A percentile compares a stretch with the other conserved stretches of the same genome.
These are phyloP conservation scores for Effrenium voratum DNA, from an alignment of 73 alveolate genomes.

Conservation along the genomic window DNA sequence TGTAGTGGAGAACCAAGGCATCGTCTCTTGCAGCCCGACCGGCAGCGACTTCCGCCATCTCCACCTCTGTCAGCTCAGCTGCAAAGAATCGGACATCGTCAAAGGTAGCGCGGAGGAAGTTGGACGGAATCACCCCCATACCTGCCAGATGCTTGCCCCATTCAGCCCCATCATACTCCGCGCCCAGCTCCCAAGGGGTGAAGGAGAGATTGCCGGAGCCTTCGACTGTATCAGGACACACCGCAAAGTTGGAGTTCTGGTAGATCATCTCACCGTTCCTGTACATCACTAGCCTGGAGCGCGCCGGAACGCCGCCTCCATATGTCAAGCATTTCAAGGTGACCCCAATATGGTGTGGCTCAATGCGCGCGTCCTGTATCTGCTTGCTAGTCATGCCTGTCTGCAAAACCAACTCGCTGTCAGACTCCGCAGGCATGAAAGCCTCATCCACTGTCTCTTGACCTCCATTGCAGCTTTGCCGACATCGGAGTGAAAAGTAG, in stretches of 20 bases:
- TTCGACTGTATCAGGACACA: neutral
- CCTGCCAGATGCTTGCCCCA: neutral
- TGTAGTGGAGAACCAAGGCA: neutral
- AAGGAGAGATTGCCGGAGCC: neutral
- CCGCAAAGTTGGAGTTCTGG: neutral
- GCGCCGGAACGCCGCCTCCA: neutral
- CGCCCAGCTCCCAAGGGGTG: neutral
- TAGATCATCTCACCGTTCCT: neutral
- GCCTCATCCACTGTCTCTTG: neutral
- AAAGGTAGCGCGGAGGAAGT: neutral
- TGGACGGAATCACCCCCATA: neutral
- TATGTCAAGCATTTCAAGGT: neutral
- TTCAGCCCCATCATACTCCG: neutral
- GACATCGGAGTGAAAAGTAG: neutral
- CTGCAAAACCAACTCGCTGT: neutral
- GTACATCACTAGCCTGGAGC: neutral
- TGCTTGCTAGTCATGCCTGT: constrained; percentile 15
- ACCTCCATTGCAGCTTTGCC: neutral
- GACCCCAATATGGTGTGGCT: neutral
- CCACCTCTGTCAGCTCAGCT: neutral
- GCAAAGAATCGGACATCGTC: neutral
- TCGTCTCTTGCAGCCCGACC: neutral
- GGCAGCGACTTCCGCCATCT: neutral
- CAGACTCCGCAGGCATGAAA: neutral
- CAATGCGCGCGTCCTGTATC: constrained; percentile 1